Evolutionary conservation across 805 yeast genomes (phyloP), one percentile per base, ranked within the genome.

Genomic region (Yueomyces sinensis): DNA sequence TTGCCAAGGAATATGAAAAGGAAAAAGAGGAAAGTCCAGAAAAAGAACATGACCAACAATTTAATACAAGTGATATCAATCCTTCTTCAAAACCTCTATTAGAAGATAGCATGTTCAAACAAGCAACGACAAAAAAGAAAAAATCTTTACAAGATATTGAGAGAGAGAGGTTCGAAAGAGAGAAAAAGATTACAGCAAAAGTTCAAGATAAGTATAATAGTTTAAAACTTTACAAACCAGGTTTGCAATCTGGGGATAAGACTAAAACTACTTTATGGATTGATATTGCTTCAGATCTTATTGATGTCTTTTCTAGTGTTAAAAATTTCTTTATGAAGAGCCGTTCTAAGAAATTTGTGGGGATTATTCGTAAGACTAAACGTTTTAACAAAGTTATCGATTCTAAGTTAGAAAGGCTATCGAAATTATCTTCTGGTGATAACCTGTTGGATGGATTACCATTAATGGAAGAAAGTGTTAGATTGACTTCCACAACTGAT

Each of bases 201-300:
- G 81, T 76, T 0, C 47, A 67, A 15, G 74, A 72, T 35, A 75
- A 69, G 39, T 73, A 60, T 47, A 64, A 67, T 13, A 62, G 78
- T 40, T 61, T 80, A 52, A 59, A 65, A 15, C 62, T 77, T 35
- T 65, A 78, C 33, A 60, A 65, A 24, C 59, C 59, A 1, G 72
- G 72, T 3, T 42, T 74, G 28, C 67, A 62, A 29, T 45, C 52
- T 3, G 72, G 68, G 3, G 78, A 76, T 41, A 58, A 54, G 13
- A 74, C 72, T n/a, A 81, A 91, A 0, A 68, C 74, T 2, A 63
- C 68, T 6, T 71, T 82, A 2, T 91, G 97, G 97, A 68, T 82
- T 43, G 82, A 83, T 40, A 62, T 76, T 4, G 95, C 89, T 0
- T 71, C 82, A 2, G 94, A 81, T 43, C 65, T 91, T 33, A 74